Conservation (phyloP, 2,329 filamentous ascomycete species). For the Xylaria arbuscula region DNA sequence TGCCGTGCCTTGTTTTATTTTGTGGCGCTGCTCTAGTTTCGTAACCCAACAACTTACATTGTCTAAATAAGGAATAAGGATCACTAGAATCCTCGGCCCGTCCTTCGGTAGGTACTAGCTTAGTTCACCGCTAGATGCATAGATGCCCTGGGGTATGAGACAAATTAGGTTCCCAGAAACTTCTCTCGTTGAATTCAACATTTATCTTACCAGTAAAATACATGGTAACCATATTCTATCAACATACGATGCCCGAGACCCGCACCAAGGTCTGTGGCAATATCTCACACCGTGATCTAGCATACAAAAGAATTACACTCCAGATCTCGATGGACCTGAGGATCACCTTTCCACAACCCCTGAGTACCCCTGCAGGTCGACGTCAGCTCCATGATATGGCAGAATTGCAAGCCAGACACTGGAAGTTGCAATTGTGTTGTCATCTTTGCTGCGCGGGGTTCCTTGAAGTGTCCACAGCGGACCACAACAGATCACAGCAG, state of each 20-base stretch:
- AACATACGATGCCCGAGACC: not conserved
- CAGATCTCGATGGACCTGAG: conserved; percentile 13
- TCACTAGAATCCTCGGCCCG: not conserved
- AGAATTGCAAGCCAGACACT: not conserved
- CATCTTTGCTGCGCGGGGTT: conserved; percentile 8
- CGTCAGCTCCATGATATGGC: conserved; percentile 3
- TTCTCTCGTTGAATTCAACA: not conserved
- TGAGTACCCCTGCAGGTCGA: conserved; percentile 3
- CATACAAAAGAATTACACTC: no score
- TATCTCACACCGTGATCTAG: not conserved
- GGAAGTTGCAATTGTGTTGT: conserved; percentile 23
- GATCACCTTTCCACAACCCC: conserved; percentile 7
- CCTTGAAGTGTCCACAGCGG: conserved; percentile 10
- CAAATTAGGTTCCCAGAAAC: conserved; percentile 8
- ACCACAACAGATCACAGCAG: not conserved
- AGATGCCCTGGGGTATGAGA: not conserved
- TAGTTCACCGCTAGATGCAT: not conserved
- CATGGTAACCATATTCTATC: not conserved
- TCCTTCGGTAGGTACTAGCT: not conserved
- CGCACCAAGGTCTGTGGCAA: not conserved
- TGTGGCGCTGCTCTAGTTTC: conserved; percentile 4
- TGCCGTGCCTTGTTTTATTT: conserved; percentile 15
- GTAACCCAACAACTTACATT: conserved; percentile 1
- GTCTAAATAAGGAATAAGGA: conserved; percentile 7
- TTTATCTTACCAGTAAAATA: not conserved